Evolutionary conservation across 345 rosid species (phyloP), one percentile per base, ranked within the genome.

Genomic region (Firmiana major): DNA sequence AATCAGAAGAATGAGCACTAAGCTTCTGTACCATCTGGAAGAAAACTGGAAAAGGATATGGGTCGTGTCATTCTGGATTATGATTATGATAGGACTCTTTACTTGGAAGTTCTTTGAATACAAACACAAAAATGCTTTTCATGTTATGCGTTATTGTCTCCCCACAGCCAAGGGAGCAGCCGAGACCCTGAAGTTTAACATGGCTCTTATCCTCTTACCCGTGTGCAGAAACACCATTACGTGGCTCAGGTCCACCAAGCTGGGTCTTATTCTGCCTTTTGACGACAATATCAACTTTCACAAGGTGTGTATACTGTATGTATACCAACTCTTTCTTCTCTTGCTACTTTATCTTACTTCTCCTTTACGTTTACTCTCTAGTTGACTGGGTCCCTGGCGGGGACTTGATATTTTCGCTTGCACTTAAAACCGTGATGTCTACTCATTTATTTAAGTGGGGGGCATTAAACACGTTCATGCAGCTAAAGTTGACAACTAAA

Each of bases 271-370:
- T 53, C 87, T 96, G 72, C 99, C 99, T 51, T 96, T 96, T 68
- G 99, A 96, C 83, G 98, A 96, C 86, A 96, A 96, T 78, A 93
- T 93, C 91, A 96, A 93, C 87, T 93, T 96, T 72, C 99, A 96
- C 89, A 93, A 96, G 97, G 99, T 96, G 70, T 62, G 77, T 62
- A 68, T 31, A 6, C 45, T 57, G 82, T 65, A 71, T 40, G 8
- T 3, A 36, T 22, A 15, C 46, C 59, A 22, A 31, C 54, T 55
- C 62, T 55, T 71, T 51, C 74, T 31, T 12, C 54, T n/a, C 51
- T 12, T 4, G 6, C 0, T 13, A 0, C 1, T 40, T 53, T 4
- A 42, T 62, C 4, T 75, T 77, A 79, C 89, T 87, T 86, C 48
- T 57, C 79, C 48, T 49, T 1, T 63, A 87, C 82, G 84, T 79